These are phyloP conservation scores for Lactarius deliciosus DNA, from an alignment of 768 basidiomycete genomes.

Conservation along the genomic window DNA sequence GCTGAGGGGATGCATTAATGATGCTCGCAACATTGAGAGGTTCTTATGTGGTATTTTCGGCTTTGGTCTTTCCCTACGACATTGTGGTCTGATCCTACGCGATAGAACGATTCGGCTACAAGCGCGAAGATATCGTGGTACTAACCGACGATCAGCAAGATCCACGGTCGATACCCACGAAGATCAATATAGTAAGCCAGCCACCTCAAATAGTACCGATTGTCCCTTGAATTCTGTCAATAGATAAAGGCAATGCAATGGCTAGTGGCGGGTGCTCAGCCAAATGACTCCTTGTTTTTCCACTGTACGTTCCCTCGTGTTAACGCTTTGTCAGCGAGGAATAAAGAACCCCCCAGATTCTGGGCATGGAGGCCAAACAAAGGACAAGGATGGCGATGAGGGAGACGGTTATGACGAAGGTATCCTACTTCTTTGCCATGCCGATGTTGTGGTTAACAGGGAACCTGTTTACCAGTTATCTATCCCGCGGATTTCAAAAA, in stretches of 20 bases:
- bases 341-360: constrained; percentile 53
- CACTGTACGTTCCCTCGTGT: constrained; percentile 39
- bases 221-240: not conserved
- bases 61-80: not conserved
- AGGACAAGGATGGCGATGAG: constrained; percentile 77
- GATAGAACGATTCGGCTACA: constrained; percentile 47
- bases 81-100: not conserved
- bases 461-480: constrained; percentile 54
- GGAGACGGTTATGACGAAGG: constrained; percentile 79
- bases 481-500: constrained; percentile 85
- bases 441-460: not conserved
- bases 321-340: not conserved
- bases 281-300: constrained; percentile 56
- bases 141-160: constrained; percentile 51
- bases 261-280: constrained; percentile 54
- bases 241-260: constrained; percentile 55
- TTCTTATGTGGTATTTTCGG: constrained; percentile 43
- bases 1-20: constrained; percentile 59
- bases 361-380: constrained; percentile 92
- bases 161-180: constrained; percentile 49
- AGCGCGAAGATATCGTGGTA: constrained; percentile 56
- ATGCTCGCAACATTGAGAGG: constrained; percentile 51
- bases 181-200: constrained; percentile 48
- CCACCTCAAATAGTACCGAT: not conserved
- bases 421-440: constrained; percentile 28